phyloP scores from a whole-genome alignment of 441 rosid species.

The Populus hybrid region DNA sequence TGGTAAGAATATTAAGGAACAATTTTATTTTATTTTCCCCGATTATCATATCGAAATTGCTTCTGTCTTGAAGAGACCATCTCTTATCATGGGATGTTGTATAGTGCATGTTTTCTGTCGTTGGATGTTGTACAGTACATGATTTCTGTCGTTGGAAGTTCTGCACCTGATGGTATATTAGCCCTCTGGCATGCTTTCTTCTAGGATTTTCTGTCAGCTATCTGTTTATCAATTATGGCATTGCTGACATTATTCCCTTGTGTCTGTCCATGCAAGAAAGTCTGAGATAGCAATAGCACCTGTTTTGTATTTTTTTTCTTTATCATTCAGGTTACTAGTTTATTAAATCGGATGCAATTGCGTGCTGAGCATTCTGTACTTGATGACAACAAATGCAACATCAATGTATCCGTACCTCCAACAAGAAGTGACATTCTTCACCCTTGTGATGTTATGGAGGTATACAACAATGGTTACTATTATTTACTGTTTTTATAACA shows the following conservation, averaged over 20 bases:
- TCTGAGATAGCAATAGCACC: background rate
- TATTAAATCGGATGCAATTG: slow-evolving; percentile 87
- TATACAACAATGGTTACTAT: slow-evolving; percentile 23
- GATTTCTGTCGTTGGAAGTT: background rate
- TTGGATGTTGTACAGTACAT: background rate
- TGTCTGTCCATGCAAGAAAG: background rate
- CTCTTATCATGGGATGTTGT: background rate
- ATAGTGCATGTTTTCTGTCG: background rate
- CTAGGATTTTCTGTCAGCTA: background rate
- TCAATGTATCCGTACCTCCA: slow-evolving; percentile 79
- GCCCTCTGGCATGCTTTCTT: background rate
- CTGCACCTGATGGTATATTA: background rate
- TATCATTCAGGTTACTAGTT: slow-evolving; percentile 57
- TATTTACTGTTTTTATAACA: background rate
- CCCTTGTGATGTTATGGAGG: slow-evolving; percentile 98
- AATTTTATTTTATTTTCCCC: background rate
- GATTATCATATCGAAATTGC: background rate
- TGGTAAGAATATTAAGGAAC: background rate
- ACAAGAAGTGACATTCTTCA: slow-evolving; percentile 94
- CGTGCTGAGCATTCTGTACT: slow-evolving; percentile 43
- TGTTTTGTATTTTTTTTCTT: background rate
- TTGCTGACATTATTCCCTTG: background rate
- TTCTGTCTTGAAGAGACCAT: background rate
- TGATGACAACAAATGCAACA: slow-evolving; percentile 32
- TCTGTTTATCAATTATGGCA: background rate